phyloP scores from a whole-genome alignment of 164 flowering plant species.

The Vitis amurensis region DNA sequence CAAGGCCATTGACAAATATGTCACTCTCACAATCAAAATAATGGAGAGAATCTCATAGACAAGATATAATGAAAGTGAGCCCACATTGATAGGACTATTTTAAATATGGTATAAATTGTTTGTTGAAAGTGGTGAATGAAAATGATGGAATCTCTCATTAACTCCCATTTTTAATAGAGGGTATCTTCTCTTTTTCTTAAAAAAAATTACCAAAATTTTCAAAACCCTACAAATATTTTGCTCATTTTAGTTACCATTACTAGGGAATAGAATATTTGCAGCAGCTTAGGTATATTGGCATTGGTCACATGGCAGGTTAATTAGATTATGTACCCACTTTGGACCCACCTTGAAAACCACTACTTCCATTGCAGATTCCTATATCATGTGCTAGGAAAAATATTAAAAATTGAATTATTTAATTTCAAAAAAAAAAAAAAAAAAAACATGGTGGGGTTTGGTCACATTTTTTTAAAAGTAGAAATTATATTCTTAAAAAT shows the following conservation, averaged over 20 bases:
- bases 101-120: conserved; percentile 15
- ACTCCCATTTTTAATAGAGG: neutral
- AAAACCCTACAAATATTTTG: neutral
- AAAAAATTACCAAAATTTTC: neutral
- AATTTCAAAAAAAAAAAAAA: neutral
- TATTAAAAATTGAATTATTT: neutral
- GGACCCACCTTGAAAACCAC: conserved; percentile 9
- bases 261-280: conserved; percentile 5
- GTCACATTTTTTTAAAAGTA: no score
- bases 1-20: conserved; percentile 25
- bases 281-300: conserved; percentile 7
- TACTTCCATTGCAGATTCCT: conserved; percentile 15
- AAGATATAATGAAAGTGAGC: conserved; percentile 25
- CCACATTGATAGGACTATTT: conserved; percentile 19
- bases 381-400: no score
- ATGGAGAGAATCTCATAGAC: conserved; percentile 39
- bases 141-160: conserved; percentile 19
- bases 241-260: neutral
- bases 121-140: conserved; percentile 16
- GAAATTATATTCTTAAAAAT: no score
- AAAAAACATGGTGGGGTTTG: no score
- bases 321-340: conserved; percentile 1
- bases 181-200: neutral
- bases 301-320: conserved; percentile 14
- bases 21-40: conserved; percentile 39